Percentiles rank a stretch among this genome's conserved stretches.
Conservation (phyloP, 2,329 filamentous ascomycete species). For the Aspergillus pseudonomiae region DNA sequence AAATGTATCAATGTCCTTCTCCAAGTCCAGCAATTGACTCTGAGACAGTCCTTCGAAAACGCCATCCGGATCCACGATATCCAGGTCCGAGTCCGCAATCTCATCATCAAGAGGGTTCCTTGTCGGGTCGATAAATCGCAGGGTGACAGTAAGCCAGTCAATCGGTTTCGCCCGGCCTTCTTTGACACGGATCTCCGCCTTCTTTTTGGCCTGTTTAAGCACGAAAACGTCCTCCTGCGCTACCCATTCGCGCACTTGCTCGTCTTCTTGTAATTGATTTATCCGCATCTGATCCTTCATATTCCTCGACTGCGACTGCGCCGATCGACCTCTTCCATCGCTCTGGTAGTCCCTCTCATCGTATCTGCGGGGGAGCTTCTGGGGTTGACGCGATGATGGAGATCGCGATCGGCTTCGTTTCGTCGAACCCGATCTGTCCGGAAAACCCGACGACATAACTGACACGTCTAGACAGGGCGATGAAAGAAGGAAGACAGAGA, state of each 20-base stretch:
- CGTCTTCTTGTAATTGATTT: conserved; percentile 69
- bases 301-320: conserved; percentile 31
- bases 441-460: conserved; percentile 37
- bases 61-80: conserved; percentile 77
- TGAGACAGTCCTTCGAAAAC: conserved; percentile 74
- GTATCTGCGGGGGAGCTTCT: conserved; percentile 39
- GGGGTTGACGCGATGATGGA: conserved; percentile 43
- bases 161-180: conserved; percentile 89
- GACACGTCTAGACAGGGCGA: neutral
- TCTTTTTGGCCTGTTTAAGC: conserved; percentile 95
- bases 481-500: neutral
- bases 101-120: conserved; percentile 82
- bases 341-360: conserved; percentile 33
- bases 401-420: conserved; percentile 49
- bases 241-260: conserved; percentile 80
- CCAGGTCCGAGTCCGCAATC: conserved; percentile 73
- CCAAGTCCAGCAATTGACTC: conserved; percentile 71
- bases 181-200: conserved; percentile 90
- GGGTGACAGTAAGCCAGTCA: conserved; percentile 88
- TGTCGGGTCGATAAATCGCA: conserved; percentile 84
- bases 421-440: conserved; percentile 33
- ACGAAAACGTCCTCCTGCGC: conserved; percentile 96
- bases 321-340: conserved; percentile 25
- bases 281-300: conserved; percentile 51
- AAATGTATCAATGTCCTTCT: conserved; percentile 80